Evolutionary conservation across 1,284 basidiomycete genomes (phyloP).

Genomic region (Dichomitus squalens): DNA sequence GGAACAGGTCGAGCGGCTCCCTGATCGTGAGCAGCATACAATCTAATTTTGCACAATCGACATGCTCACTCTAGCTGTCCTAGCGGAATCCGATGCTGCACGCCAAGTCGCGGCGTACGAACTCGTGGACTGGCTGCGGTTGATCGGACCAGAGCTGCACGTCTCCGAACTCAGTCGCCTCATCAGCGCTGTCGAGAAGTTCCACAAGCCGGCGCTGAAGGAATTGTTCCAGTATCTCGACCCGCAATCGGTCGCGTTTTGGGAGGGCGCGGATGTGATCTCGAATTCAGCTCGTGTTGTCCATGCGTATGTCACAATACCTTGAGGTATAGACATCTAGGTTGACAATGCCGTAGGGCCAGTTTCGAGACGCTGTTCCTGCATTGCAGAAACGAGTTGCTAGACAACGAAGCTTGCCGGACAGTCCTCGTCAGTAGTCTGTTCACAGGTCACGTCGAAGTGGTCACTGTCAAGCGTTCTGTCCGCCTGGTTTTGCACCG

Average conservation of each 20-base stretch:
- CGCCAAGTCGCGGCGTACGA: constrained; percentile 48
- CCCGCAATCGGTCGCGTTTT: constrained; percentile 41
- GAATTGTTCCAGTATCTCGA: constrained; percentile 46
- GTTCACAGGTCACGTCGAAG: constrained; percentile 27
- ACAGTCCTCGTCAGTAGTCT: constrained; percentile 35
- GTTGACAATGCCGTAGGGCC: constrained; percentile 33
- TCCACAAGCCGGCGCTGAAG: constrained; percentile 46
- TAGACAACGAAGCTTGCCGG: constrained; percentile 29
- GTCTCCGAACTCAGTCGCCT: constrained; percentile 44
- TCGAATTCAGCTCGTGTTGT: not conserved
- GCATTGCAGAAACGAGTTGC: constrained; percentile 34
- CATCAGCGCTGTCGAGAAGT: constrained; percentile 37
- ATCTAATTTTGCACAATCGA: not conserved
- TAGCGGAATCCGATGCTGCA: constrained; percentile 38
- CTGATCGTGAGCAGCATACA: constrained; percentile 39
- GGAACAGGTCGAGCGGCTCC: constrained; percentile 40
- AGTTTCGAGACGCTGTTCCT: constrained; percentile 49
- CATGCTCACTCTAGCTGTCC: not conserved
- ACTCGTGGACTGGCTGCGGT: constrained; percentile 61
- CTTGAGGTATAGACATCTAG: not conserved
- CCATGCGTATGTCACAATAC: constrained; percentile 13
- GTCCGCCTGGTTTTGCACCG: constrained; percentile 43
- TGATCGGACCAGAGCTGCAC: constrained; percentile 41
- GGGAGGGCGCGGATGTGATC: constrained; percentile 34
- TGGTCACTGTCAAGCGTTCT: constrained; percentile 38